A percentile compares a stretch with the other conserved stretches of the same genome.
Evolutionary conservation across 352 stramenopile genomes (phyloP).

Genomic region (Globisporangium orthogonon): DNA sequence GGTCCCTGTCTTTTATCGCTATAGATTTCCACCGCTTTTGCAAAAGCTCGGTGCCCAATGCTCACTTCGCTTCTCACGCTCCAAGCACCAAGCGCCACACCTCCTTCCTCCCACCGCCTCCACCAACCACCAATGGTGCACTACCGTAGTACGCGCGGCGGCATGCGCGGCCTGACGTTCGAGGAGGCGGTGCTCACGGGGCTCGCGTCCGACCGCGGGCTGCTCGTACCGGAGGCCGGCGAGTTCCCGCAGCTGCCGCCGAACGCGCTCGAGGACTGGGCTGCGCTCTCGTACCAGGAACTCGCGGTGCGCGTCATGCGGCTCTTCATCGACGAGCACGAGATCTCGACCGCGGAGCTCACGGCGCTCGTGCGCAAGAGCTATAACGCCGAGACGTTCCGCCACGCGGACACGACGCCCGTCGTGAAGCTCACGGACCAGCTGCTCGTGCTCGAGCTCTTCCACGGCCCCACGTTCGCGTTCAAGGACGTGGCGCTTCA

Average conservation of each 20-base stretch:
- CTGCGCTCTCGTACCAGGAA: constrained; percentile 91
- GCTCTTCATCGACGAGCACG: constrained; percentile 93
- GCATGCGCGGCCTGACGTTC: constrained; percentile 76
- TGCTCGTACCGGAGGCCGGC: constrained; percentile 73
- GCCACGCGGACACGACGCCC: constrained; percentile 91
- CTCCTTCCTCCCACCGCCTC: not conserved
- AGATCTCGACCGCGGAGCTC: constrained; percentile 91
- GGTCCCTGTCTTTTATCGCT: too few species aligned
- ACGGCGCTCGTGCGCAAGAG: constrained; percentile 89
- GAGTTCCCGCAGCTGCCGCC: constrained; percentile 73
- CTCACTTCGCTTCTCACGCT: not conserved
- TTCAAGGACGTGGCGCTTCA: constrained; percentile 99
- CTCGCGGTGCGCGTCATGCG: constrained; percentile 94
- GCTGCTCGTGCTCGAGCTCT: constrained; percentile 95
- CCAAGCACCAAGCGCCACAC: not conserved
- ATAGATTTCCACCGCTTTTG: too few species aligned
- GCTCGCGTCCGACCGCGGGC: constrained; percentile 73
- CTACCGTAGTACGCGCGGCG: constrained; percentile 81
- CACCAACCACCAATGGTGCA: constrained; percentile 50
- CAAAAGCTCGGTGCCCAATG: too few species aligned
- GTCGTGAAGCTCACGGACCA: constrained; percentile 89
- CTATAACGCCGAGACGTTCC: constrained; percentile 91
- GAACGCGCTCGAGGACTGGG: constrained; percentile 73
- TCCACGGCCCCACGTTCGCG: constrained; percentile 98
- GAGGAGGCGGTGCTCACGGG: constrained; percentile 85